phyloP scores from a whole-genome alignment of 2,329 filamentous ascomycete genomes.

The Kalmusia sp. region DNA sequence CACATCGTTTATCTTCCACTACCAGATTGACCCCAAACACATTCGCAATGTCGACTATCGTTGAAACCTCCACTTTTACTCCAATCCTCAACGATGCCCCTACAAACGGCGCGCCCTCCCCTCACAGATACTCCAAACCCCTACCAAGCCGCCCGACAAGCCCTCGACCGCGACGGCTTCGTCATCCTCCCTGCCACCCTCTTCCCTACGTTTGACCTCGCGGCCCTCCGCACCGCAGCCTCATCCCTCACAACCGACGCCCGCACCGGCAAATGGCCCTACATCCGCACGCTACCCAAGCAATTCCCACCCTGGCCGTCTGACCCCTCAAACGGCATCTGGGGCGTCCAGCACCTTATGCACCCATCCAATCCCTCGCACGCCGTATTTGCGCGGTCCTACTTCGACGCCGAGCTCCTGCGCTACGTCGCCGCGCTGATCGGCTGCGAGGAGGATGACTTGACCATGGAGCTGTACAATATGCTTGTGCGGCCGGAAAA shows the following conservation, averaged over 20 bases:
- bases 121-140: conserved; percentile 18
- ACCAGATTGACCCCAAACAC: background rate
- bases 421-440: conserved; percentile 71
- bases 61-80: conserved; percentile 11
- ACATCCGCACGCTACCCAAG: conserved; percentile 84
- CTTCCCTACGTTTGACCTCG: conserved; percentile 56
- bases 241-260: conserved; percentile 65
- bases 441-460: conserved; percentile 57
- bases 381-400: conserved; percentile 68
- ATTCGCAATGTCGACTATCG: conserved; percentile 18
- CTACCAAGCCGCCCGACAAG: conserved; percentile 50
- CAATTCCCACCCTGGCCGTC: conserved; percentile 87
- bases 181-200: conserved; percentile 74
- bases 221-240: conserved; percentile 66
- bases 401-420: conserved; percentile 74
- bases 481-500: conserved; percentile 76
- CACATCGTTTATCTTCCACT: background rate
- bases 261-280: conserved; percentile 76
- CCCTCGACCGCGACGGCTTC: conserved; percentile 76
- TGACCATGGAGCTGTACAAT: conserved; percentile 90
- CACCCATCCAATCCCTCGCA: conserved; percentile 73
- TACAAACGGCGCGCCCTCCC: background rate
- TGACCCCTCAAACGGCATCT: conserved; percentile 72
- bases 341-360: conserved; percentile 87
- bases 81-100: conserved; percentile 6